Base-by-base conservation (phyloP, 768 basidiomycete species). In the Amanita molliuscula region DNA sequence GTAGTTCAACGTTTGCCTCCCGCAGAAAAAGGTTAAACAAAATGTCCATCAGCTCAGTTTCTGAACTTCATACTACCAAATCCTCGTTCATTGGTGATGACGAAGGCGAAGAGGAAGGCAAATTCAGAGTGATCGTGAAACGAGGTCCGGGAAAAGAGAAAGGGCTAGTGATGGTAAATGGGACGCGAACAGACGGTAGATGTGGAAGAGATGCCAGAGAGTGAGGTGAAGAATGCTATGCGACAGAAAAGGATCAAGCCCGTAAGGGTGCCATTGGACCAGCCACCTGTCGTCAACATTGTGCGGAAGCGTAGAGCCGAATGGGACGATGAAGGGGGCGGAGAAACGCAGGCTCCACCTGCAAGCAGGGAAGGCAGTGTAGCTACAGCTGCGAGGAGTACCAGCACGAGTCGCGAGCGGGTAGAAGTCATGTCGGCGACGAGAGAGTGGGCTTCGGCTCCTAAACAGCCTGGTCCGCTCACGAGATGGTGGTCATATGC, bases 191-290 rank as follows among this genome's bases (percentile, higher is more conserved):
- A n/a, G 33, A 74, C 76, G 41, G 84, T 98, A 18, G 95, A 98
- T 58, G 75, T 86, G 25, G 93, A 96, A 61, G 91, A 94, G 49
- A 72, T 99, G 16, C 75, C 84, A 0, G 92, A 95, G 49, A 71
- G 76, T 21, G 94, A 98, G 64, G 79, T 94, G 57, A 91, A 94
- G 70, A 66, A 76, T 4, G 71, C 96, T 37, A 72, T 78, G 59
- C 88, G 84, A 65, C 79, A 81, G 71, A 97, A 94, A 66, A 79
- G 95, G 7, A 72, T 91, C 44, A 90, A 90, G 63, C 89, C 91
- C 3, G 68, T 71, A 3, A 79, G 95, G 29, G 82, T 94, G 46
- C 94, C 96, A 3, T 74, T 99, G 16, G 96, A 99, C 63, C 93
- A 94, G 56, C 94, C 93, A 0, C 89, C 84, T 3, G 88, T 92